Percentiles rank a stretch among this genome's conserved stretches.
Evolutionary conservation across 805 yeast genomes (phyloP).

Genomic region (Wickerhamiella alocasiicola): DNA sequence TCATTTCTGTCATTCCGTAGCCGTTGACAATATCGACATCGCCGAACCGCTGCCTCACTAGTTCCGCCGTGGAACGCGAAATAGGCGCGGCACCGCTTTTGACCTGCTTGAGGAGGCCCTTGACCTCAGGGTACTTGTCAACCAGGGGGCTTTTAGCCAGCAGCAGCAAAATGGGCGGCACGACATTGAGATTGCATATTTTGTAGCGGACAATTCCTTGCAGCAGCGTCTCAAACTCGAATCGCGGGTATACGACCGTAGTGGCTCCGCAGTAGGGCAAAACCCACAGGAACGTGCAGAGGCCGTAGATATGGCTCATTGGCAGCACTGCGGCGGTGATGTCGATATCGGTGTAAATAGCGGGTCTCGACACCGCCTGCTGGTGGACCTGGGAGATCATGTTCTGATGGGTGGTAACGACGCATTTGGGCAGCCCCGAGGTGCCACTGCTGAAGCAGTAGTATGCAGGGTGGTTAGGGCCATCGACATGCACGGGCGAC

Average conservation of each 20-base stretch:
- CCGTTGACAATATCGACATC: slow-evolving; percentile 17
- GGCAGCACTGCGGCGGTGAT: slow-evolving; percentile 26
- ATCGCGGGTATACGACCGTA: slow-evolving; percentile 23
- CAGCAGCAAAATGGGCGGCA: slow-evolving; percentile 33
- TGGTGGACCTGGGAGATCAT: slow-evolving; percentile 30
- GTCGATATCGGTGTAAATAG: slow-evolving; percentile 16
- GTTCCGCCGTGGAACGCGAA: slow-evolving; percentile 15
- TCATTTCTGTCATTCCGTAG: slow-evolving; percentile 36
- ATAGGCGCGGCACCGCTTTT: slow-evolving; percentile 38
- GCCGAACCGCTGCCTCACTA: slow-evolving; percentile 12
- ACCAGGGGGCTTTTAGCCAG: slow-evolving; percentile 35
- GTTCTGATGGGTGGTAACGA: slow-evolving; percentile 46
- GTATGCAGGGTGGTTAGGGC: slow-evolving; percentile 18
- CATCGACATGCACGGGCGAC: slow-evolving; percentile 11
- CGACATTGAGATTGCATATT: slow-evolving; percentile 32
- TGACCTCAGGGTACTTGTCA: slow-evolving; percentile 34
- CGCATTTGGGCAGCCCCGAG: slow-evolving; percentile 66
- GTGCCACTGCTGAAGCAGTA: slow-evolving; percentile 26
- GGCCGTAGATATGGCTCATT: slow-evolving; percentile 27
- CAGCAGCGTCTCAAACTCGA: slow-evolving; percentile 26
- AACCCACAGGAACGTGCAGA: slow-evolving; percentile 21
- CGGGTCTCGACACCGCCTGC: slow-evolving; percentile 15
- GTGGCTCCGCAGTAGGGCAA: slow-evolving; percentile 18
- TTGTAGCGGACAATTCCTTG: slow-evolving; percentile 22
- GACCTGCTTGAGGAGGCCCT: slow-evolving; percentile 27